Evolutionary conservation across 257 asterid species (phyloP), one percentile per base, ranked within the genome.

Genomic region (Leptodermis oblonga): DNA sequence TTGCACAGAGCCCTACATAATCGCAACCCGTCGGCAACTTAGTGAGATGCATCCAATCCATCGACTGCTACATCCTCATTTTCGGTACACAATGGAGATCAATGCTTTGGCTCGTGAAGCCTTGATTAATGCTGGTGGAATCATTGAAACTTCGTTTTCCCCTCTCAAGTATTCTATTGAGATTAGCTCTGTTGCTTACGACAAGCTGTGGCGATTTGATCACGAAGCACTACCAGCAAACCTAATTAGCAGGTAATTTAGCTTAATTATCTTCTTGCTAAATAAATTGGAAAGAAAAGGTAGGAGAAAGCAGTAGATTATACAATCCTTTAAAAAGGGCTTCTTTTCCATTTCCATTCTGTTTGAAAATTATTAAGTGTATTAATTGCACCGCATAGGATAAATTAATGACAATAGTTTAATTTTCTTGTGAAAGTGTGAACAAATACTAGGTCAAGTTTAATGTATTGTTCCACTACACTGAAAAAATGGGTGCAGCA

Each of bases 81-180:
- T 89, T 2, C 84, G 96, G 3, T 87, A 87, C 84, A 92, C 98
- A 22, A 89, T 92, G 96, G 92, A 87, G 82, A 92, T 92, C 43
- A 92, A 92, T 33, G 88, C 89, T 2, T 60, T 84, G 77, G 98
- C 92, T 20, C 95, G 98, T 17, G 67, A 9, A 52, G 70, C 67
- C 4, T 88, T 92, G 42, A 79, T 92, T n/a, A 92, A 85, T 65
- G 83, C 78, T 0, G 22, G 43, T 41, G 96, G 98, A 20, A 73
- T 87, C 69, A 86, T 92, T 20, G 96, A 92, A 83, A 7, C 12
- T 0, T 0, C 83, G 6, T 92, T 87, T 73, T 66, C 82, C 43
- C 96, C 59, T 22, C 30, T 76, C 9, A 86, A 88, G 73, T 79
- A 90, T 71, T 75, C 91, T n/a, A 10, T 74, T 0, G 90, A 85